These are phyloP conservation scores for Pythium aristosporum DNA, from an alignment of 352 stramenopile genomes.

Conservation along the genomic window DNA sequence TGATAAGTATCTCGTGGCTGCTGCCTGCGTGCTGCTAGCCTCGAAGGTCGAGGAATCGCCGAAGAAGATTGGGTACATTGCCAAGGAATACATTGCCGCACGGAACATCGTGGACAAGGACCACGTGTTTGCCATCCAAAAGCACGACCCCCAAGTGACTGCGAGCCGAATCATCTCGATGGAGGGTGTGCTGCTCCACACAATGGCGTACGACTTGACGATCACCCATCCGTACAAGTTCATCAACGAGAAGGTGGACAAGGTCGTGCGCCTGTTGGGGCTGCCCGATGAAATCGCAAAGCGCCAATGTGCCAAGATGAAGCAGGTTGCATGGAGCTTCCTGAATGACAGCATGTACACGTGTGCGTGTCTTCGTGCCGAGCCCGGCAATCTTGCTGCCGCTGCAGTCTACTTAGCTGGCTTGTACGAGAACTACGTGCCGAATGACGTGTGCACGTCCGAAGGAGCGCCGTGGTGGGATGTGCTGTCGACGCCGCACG, in stretches of 20 bases:
- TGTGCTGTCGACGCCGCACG: slow-evolving; percentile 58
- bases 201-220: slow-evolving; percentile 81
- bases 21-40: slow-evolving; percentile 76
- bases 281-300: slow-evolving; percentile 54
- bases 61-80: slow-evolving; percentile 77
- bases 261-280: slow-evolving; percentile 63
- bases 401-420: slow-evolving; percentile 83
- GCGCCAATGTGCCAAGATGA: slow-evolving; percentile 72
- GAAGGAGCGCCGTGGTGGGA: slow-evolving; percentile 71
- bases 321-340: slow-evolving; percentile 87
- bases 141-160: slow-evolving; percentile 67
- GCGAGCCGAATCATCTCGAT: slow-evolving; percentile 80
- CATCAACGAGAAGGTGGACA: slow-evolving; percentile 87
- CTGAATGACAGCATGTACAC: slow-evolving; percentile 89
- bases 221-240: slow-evolving; percentile 85
- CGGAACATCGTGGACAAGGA: slow-evolving; percentile 73
- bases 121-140: slow-evolving; percentile 75
- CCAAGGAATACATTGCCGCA: slow-evolving; percentile 70
- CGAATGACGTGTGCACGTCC: slow-evolving; percentile 49
- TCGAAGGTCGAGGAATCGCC: slow-evolving; percentile 84
- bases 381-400: slow-evolving; percentile 67
- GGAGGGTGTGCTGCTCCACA: slow-evolving; percentile 83
- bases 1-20: slow-evolving; percentile 83
- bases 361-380: slow-evolving; percentile 71
- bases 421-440: slow-evolving; percentile 81